Base-by-base conservation (phyloP, 2,329 filamentous ascomycete species). In the Blastomyces silverae region DNA sequence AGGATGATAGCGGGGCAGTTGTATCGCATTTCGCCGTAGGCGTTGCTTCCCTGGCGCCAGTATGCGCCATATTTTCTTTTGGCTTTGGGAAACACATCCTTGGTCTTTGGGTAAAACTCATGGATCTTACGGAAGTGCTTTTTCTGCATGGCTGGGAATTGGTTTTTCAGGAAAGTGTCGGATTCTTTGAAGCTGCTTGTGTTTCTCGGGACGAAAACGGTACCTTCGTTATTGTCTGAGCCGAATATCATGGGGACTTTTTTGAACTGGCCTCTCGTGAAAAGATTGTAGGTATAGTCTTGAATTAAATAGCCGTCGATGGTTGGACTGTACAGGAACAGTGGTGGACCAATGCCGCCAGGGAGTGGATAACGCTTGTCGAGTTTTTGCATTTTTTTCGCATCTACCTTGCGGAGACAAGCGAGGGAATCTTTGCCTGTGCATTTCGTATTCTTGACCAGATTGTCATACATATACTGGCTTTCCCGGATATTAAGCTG, bases 1-100 rank as follows among this genome's bases (percentile, higher is more conserved):
- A 88, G 76, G 74, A 80, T 83, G 50, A 88, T 79, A 0, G 83
- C 83, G 0, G 87, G 85, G 68, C 87, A 90, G 68, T 80, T 86
- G 73, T 89, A 89, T 5, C 86, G 80, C 69, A 88, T 79, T 67
- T 89, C 86, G 20, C 86, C 86, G 68, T 88, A 88, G 3, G 81
- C 84, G 56, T 84, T 81, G 65, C 81, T 79, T 0, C 81, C 78
- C 63, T 86, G 83, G 0, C 81, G 80, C 84, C 85, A 89, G 74
- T 82, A 87, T 44, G 77, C 74, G 1, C 84, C 83, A 34, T 60
- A 17, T 3, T 39, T 39, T 13, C 8, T 46, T 25, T 44, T 42
- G 0, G 76, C 71, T 59, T 74, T 73, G 0, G 81, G 79, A 69
- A 84, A 87, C 3, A 73, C 76, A 50, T 77, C 71, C 56, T 80